Percentiles rank a stretch among this genome's conserved stretches.
Evolutionary conservation across 2,329 filamentous ascomycete species (phyloP).

Genomic region (Aureobasidium pullulans): DNA sequence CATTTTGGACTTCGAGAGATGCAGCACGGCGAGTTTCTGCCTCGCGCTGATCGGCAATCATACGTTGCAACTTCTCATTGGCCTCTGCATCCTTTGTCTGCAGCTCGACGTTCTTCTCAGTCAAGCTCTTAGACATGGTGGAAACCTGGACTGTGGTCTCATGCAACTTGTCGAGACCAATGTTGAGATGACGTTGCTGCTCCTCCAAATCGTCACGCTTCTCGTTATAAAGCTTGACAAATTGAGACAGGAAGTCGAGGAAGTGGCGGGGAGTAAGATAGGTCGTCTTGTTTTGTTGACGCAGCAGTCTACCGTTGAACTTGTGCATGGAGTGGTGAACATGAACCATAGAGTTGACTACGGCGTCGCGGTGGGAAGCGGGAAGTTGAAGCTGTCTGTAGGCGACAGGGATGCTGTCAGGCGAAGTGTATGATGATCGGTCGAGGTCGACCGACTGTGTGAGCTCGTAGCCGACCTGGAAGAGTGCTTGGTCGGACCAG

Average conservation of each 20-base stretch:
- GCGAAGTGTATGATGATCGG: constrained; percentile 73
- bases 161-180: constrained; percentile 91
- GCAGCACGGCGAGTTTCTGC: constrained; percentile 85
- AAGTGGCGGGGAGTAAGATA: constrained; percentile 96
- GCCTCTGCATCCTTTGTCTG: constrained; percentile 92
- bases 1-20: constrained; percentile 80
- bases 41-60: constrained; percentile 93
- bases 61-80: constrained; percentile 92
- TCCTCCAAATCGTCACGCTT: constrained; percentile 98
- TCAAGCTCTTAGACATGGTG: constrained; percentile 81
- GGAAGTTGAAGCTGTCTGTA: constrained; percentile 80
- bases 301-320: constrained; percentile 81
- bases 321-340: constrained; percentile 90
- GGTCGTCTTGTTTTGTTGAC: constrained; percentile 86
- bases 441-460: constrained; percentile 96
- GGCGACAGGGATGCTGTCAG: constrained; percentile 86
- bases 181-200: constrained; percentile 95
- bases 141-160: constrained; percentile 97
- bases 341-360: constrained; percentile 98
- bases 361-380: constrained; percentile 80
- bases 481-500: constrained; percentile 98
- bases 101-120: constrained; percentile 87
- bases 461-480: constrained; percentile 92
- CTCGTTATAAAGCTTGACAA: constrained; percentile 93
- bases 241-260: constrained; percentile 95